phyloP scores from a whole-genome alignment of 148 eudicot species.

The Spergularia bocconei region DNA sequence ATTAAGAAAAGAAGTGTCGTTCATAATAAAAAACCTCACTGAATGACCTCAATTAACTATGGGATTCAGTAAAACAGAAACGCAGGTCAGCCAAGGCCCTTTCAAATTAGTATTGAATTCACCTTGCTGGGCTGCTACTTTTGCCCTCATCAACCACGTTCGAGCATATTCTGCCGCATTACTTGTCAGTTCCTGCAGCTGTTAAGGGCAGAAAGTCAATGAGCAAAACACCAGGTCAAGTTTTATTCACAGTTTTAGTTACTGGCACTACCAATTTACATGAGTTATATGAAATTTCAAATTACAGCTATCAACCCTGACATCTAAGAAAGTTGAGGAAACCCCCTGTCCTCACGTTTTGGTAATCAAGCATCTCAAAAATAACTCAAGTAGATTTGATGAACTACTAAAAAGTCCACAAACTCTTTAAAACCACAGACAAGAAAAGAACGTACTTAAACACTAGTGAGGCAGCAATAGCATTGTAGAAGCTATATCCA shows the following conservation, averaged over 20 bases:
- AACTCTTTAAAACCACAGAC: constrained; percentile 1
- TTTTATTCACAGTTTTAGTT: no score
- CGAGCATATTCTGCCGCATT: constrained; percentile 63
- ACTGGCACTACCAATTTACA: constrained; percentile 1
- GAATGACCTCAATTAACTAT: neutral
- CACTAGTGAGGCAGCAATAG: neutral
- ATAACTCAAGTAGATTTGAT: neutral
- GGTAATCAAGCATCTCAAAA: neutral
- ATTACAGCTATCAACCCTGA: neutral
- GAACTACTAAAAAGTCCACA: neutral
- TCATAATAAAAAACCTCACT: neutral
- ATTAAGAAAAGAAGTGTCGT: neutral
- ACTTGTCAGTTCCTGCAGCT: constrained; percentile 55
- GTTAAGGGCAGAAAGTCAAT: constrained; percentile 24
- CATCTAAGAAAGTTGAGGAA: neutral
- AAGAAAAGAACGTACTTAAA: neutral
- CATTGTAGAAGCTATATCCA: neutral
- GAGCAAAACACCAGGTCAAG: constrained; percentile 3
- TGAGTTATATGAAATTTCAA: constrained; percentile 1
- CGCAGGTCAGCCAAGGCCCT: constrained; percentile 7
- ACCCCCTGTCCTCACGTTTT: neutral
- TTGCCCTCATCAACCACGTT: constrained; percentile 60
- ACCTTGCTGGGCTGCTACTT: constrained; percentile 74
- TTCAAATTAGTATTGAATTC: constrained; percentile 14
- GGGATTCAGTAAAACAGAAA: neutral